A percentile compares a stretch with the other conserved stretches of the same genome.
These are phyloP conservation scores for Aspergillus tanneri DNA, from an alignment of 2,329 filamentous ascomycete species.

Conservation along the genomic window DNA sequence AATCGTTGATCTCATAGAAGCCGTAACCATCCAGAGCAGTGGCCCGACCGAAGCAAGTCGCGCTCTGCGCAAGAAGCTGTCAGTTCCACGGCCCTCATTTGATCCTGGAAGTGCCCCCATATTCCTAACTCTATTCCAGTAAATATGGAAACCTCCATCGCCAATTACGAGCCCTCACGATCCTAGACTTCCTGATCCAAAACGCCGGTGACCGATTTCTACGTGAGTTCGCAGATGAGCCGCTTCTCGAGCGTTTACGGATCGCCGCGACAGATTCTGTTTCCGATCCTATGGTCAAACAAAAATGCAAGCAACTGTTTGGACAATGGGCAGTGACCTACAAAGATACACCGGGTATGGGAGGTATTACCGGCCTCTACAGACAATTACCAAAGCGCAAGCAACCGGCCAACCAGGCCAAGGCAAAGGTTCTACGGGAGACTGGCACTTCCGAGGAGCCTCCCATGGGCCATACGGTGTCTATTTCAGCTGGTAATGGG, in stretches of 20 bases:
- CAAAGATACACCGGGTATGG: conserved; percentile 75
- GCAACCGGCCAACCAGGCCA: conserved; percentile 70
- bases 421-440: conserved; percentile 79
- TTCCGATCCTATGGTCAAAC: conserved; percentile 80
- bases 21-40: conserved; percentile 81
- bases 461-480: conserved; percentile 41
- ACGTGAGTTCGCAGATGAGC: conserved; percentile 83
- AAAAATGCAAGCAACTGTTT: conserved; percentile 85
- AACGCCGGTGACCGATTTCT: conserved; percentile 90
- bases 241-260: conserved; percentile 83
- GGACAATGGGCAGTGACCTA: conserved; percentile 82
- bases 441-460: conserved; percentile 56
- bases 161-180: conserved; percentile 81
- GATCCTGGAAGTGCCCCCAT: neutral
- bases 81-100: conserved; percentile 37
- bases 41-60: conserved; percentile 87
- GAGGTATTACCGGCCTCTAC: conserved; percentile 76
- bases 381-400: conserved; percentile 66
- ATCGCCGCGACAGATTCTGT: conserved; percentile 82
- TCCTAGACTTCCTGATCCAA: conserved; percentile 90
- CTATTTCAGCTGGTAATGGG: conserved; percentile 39
- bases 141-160: conserved; percentile 96
- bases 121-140: conserved; percentile 38
- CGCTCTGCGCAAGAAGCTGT: conserved; percentile 93
- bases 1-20: conserved; percentile 90